Evolutionary conservation across 148 eudicot species (phyloP).

Genomic region (Amaranthus palmeri): DNA sequence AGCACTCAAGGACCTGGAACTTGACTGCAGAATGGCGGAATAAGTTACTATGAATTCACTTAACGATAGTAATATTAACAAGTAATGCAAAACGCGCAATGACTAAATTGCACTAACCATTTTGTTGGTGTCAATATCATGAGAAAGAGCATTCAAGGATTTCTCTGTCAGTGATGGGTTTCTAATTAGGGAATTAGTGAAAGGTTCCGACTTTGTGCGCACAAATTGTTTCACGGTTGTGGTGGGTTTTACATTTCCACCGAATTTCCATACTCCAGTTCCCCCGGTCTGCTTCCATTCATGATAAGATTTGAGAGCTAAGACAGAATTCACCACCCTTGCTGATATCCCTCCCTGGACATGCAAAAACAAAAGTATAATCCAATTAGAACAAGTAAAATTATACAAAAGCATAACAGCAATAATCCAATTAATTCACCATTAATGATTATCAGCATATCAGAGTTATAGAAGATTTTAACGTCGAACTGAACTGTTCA

Average conservation of each 20-base stretch:
- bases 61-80: not conserved
- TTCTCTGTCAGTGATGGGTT: slow-evolving; percentile 54
- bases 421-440: not conserved
- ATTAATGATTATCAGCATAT: not conserved
- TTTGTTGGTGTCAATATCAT: slow-evolving; percentile 44
- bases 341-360: slow-evolving; percentile 88
- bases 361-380: not conserved
- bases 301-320: slow-evolving; percentile 83
- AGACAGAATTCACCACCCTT: slow-evolving; percentile 76
- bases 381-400: not conserved
- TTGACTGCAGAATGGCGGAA: slow-evolving; percentile 44
- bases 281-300: slow-evolving; percentile 90
- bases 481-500: too few species aligned
- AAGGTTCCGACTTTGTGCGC: slow-evolving; percentile 87
- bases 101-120: slow-evolving; percentile 37
- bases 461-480: too few species aligned
- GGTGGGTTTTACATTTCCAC: slow-evolving; percentile 68
- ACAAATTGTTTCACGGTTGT: slow-evolving; percentile 59
- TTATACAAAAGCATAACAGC: not conserved
- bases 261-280: slow-evolving; percentile 84
- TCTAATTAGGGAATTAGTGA: slow-evolving; percentile 66
- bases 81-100: not conserved
- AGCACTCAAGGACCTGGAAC: slow-evolving; percentile 59
- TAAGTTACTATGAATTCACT: not conserved
- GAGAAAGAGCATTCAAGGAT: slow-evolving; percentile 38